Percentiles rank a stretch among this genome's conserved stretches.
These are phyloP conservation scores for Rhynchospora pubera DNA, from an alignment of 176 grass and related monocot genomes.

Conservation along the genomic window DNA sequence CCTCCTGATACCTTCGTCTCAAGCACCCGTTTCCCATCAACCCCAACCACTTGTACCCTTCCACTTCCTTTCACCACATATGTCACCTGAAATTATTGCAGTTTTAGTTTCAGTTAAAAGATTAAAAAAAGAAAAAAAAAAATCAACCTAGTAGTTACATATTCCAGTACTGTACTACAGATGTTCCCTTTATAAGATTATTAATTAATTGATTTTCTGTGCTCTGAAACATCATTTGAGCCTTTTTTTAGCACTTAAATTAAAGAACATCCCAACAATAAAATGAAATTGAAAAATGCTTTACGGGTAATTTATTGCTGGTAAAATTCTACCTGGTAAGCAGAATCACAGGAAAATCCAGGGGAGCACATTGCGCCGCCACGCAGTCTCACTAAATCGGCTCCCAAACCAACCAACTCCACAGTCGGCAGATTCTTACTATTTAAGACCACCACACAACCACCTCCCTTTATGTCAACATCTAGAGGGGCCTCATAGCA, in stretches of 20 bases:
- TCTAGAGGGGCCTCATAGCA: conserved; percentile 59
- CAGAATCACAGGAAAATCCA: conserved; percentile 79
- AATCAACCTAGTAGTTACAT: background rate
- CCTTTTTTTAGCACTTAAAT: background rate
- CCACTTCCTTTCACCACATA: conserved; percentile 71
- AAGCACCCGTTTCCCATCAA: conserved; percentile 58
- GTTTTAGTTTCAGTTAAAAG: background rate
- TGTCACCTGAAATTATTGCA: conserved; percentile 38
- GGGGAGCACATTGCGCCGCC: conserved; percentile 86
- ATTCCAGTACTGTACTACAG: background rate
- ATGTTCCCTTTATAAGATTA: background rate
- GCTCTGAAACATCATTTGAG: no score
- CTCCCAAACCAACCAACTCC: conserved; percentile 59
- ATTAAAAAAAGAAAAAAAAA: background rate
- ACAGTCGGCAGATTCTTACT: conserved; percentile 60
- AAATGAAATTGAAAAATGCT: background rate
- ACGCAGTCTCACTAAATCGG: conserved; percentile 59
- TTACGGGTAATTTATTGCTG: background rate
- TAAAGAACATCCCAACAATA: background rate
- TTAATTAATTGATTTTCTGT: no score
- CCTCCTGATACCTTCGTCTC: conserved; percentile 50
- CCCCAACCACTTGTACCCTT: conserved; percentile 58
- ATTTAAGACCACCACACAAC: conserved; percentile 67
- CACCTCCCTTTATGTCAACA: conserved; percentile 63
- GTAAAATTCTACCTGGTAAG: conserved; percentile 27